Conservation (phyloP, 306 rosid species). For the Rubus parviflorus region DNA sequence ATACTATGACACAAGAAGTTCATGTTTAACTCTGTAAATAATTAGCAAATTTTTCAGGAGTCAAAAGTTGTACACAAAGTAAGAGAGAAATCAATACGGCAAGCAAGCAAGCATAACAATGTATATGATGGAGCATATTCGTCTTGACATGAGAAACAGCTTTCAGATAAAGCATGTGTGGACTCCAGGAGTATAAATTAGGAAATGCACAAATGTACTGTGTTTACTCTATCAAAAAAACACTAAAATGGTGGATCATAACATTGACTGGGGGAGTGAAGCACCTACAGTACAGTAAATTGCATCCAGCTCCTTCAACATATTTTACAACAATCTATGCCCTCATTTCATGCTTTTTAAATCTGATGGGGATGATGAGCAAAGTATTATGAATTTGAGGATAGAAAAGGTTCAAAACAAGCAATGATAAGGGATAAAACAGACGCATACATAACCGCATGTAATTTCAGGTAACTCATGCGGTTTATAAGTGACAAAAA, state of each 20-base stretch:
- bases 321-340: neutral
- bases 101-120: neutral
- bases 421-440: neutral
- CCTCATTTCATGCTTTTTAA: neutral
- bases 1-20: neutral
- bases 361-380: neutral
- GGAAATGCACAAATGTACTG: neutral
- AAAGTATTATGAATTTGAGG: neutral
- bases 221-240: neutral
- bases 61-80: neutral
- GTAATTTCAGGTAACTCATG: neutral
- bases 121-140: neutral
- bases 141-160: neutral
- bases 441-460: neutral
- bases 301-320: neutral
- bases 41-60: neutral
- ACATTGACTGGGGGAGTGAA: neutral
- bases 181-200: neutral
- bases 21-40: neutral
- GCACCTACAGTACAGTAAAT: neutral
- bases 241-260: neutral
- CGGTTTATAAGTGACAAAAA: neutral
- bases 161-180: too few species aligned
- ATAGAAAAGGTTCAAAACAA: neutral
- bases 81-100: neutral